Evolutionary conservation across 139 green algal genomes (phyloP).

Genomic region (Chlamydomonas sphaeroides): DNA sequence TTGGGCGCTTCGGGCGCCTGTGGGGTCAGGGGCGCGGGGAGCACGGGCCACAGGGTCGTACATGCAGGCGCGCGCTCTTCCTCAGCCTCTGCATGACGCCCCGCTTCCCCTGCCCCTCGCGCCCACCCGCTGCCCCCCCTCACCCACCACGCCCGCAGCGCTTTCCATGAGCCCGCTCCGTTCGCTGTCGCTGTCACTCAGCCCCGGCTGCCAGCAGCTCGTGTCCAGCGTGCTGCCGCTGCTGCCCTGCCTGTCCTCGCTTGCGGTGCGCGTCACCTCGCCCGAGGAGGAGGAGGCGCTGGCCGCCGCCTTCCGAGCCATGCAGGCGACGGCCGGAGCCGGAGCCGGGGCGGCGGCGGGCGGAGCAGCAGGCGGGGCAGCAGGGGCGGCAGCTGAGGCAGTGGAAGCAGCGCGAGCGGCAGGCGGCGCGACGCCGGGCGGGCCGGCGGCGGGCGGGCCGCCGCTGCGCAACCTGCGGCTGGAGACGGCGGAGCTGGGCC

Average conservation of each 20-base stretch:
- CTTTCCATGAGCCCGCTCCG: constrained; percentile 15
- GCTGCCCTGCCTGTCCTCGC: neutral
- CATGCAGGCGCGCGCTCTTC: too few relatives aligned
- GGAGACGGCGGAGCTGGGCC: constrained; percentile 21
- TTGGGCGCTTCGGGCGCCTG: too few relatives aligned
- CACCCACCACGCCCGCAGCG: constrained; percentile 1
- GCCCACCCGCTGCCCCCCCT: too few relatives aligned
- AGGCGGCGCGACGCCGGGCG: neutral
- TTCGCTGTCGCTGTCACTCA: constrained; percentile 17
- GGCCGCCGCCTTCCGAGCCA: neutral
- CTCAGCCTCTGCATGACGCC: too few relatives aligned
- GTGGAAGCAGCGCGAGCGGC: neutral
- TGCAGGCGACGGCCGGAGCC: neutral
- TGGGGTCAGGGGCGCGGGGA: too few relatives aligned
- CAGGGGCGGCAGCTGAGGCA: too few relatives aligned
- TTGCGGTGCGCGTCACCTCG: constrained; percentile 15
- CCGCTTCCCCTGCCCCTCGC: too few relatives aligned
- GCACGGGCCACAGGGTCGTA: too few relatives aligned
- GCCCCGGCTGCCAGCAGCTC: constrained; percentile 10
- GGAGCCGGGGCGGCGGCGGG: neutral
- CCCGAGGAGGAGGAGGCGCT: constrained; percentile 14
- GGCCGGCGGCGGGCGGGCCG: neutral
- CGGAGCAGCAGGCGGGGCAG: neutral
- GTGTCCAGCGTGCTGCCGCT: constrained; percentile 6
- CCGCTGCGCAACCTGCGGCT: constrained; percentile 20